Conservation (phyloP, 352 stramenopile genomes). For the Stramenopiles sp. region DNA sequence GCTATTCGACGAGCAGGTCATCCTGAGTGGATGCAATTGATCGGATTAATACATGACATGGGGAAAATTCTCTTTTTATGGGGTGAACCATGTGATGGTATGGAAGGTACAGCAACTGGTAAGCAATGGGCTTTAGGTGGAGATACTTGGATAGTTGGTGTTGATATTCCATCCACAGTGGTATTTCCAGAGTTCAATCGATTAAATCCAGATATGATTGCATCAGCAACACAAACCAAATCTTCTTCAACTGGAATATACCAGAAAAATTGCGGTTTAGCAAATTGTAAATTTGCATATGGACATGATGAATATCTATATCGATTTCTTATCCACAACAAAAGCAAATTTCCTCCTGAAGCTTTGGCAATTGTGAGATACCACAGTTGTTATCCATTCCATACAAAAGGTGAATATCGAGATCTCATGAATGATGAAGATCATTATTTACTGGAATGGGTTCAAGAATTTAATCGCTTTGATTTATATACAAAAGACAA, state of each 20-base stretch:
- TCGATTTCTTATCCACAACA: constrained; percentile 70
- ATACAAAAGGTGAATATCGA: constrained; percentile 69
- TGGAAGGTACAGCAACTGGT: constrained; percentile 54
- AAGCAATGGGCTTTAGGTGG: constrained; percentile 75
- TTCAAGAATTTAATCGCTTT: constrained; percentile 76
- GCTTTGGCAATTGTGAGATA: constrained; percentile 76
- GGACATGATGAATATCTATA: constrained; percentile 83
- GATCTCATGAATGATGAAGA: constrained; percentile 63
- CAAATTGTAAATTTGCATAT: constrained; percentile 65
- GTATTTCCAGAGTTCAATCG: constrained; percentile 68
- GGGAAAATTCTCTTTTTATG: constrained; percentile 82
- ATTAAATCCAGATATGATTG: constrained; percentile 64
- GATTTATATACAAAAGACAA: constrained; percentile 78
- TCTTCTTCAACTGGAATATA: constrained; percentile 59
- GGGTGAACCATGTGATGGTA: constrained; percentile 48
- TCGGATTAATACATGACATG: constrained; percentile 73
- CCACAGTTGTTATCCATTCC: constrained; percentile 75
- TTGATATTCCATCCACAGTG: constrained; percentile 52
- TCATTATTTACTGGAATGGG: constrained; percentile 57
- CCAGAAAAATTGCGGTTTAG: constrained; percentile 54
- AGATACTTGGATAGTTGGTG: constrained; percentile 73
- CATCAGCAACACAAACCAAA: constrained; percentile 52
- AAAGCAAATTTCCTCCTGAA: constrained; percentile 53
- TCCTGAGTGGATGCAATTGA: constrained; percentile 72
- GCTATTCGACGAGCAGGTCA: constrained; percentile 58